Conservation (phyloP, 2,329 filamentous ascomycete genomes). For the Fusarium pseudoanthophilum region DNA sequence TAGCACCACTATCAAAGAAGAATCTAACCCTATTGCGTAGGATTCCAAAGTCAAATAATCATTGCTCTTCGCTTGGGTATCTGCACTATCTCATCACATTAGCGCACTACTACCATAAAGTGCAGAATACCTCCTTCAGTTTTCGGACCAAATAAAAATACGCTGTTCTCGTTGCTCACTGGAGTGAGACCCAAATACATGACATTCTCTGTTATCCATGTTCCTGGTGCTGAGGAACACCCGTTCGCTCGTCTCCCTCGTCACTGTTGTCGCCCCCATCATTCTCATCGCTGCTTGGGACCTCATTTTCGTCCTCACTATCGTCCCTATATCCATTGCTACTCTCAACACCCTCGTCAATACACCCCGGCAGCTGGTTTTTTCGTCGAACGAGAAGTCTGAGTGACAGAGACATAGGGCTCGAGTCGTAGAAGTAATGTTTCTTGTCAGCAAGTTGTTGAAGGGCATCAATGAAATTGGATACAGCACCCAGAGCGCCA, state of each 20-base stretch:
- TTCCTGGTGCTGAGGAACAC: background rate
- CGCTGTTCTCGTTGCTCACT: background rate
- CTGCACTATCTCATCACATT: background rate
- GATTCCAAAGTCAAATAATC: rapidly evolving
- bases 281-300: no score
- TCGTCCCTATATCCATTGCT: background rate
- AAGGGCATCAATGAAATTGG: background rate
- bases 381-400: background rate
- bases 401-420: background rate
- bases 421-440: background rate
- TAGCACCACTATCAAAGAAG: background rate
- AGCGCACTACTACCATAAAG: background rate
- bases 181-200: background rate
- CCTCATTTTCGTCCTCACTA: no score
- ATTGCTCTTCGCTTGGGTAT: background rate
- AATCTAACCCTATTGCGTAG: rapidly evolving
- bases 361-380: background rate
- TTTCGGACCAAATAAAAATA: background rate
- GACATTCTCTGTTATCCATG: background rate
- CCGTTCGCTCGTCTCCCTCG: background rate
- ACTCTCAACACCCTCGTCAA: background rate
- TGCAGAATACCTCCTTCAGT: background rate
- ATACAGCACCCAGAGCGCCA: background rate
- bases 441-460: background rate
- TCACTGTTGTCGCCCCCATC: background rate